A percentile compares a stretch with the other conserved stretches of the same genome.
Conservation (phyloP, 164 flowering plant species). For the Piper longum region DNA sequence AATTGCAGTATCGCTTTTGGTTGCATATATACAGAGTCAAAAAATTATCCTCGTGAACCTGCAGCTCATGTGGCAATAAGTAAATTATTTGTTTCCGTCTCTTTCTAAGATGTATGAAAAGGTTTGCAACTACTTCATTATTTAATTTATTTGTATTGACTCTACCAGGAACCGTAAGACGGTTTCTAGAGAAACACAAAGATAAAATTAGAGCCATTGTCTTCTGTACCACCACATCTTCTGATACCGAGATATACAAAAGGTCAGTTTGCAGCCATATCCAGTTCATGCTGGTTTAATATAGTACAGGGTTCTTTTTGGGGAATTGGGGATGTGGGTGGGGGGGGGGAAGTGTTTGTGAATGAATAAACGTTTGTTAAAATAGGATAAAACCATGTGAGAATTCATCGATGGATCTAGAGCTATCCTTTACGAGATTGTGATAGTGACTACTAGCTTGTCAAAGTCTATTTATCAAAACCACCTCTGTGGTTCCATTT, state of each 20-base stretch:
- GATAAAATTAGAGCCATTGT: constrained; percentile 74
- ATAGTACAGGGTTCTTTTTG: not conserved
- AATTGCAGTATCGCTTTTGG: constrained; percentile 89
- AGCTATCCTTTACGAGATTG: too few relatives aligned
- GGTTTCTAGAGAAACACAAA: constrained; percentile 93
- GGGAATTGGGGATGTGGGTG: not conserved
- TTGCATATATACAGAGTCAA: constrained; percentile 89
- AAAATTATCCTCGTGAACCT: constrained; percentile 98
- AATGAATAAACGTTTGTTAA: too few relatives aligned
- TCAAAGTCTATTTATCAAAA: too few relatives aligned
- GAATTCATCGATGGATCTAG: too few relatives aligned
- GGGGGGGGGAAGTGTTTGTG: too few relatives aligned
- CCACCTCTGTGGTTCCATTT: too few relatives aligned
- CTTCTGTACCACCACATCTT: constrained; percentile 71
- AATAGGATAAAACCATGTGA: too few relatives aligned
- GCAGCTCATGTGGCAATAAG: constrained; percentile 99
- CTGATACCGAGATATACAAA: constrained; percentile 95
- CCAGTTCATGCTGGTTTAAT: not conserved
- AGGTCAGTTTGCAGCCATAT: constrained; percentile 26
- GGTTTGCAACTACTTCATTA: not conserved
- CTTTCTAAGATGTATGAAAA: not conserved
- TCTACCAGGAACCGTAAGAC: constrained; percentile 25
- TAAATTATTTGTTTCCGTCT: constrained; percentile 14
- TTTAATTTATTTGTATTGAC: not conserved
- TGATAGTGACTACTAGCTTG: too few relatives aligned